Base-by-base conservation (phyloP, 805 yeast species). In the Dipodascus geniculatus region DNA sequence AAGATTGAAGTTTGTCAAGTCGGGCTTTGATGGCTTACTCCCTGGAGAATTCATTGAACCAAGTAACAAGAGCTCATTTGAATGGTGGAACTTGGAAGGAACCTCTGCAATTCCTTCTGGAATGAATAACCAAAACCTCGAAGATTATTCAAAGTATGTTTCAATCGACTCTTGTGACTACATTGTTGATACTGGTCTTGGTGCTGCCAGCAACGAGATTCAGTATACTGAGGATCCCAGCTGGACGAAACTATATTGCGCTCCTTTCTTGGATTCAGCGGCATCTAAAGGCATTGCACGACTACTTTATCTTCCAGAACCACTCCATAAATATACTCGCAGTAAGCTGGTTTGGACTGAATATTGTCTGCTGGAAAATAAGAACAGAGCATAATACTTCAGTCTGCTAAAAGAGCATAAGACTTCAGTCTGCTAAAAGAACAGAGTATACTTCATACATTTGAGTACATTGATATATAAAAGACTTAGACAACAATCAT, bases 1-100 rank as follows among this genome's bases (percentile, higher is more conserved):
- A 61, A 71, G 96, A 58, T 70, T 88, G 22, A 72, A 73, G 60
- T 91, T 87, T 66, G 79, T 86, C 8, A 71, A 74, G 54, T 82
- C 88, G 54, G 93, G 91, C 1, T 91, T 90, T 68, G 79, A 83
- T 65, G 97, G 97, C 0, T 71, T 90, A 56, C 71, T 91, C 35
- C 98, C 98, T 0, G 95, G 95, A 2, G 93, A 87, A 61, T 91
- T 90, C 63, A 62, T 65, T 2, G 95, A 83, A 59, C 60, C 63
- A 1, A 60, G n/a, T n/a, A 50, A 23, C 1, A 55, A 58, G 3
- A 51, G 69, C 23, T 62, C 69, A 2, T 62, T 64, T 14, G 61
- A 59, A 3, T 63, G 65, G 65, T 59, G 63, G 59, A 49, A 56
- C 19, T 49, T 54, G 11, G 57, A 54, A 3, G 69, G 68, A 1